phyloP scores from a whole-genome alignment of 2,329 filamentous ascomycete species.

The Epichloe festucae region DNA sequence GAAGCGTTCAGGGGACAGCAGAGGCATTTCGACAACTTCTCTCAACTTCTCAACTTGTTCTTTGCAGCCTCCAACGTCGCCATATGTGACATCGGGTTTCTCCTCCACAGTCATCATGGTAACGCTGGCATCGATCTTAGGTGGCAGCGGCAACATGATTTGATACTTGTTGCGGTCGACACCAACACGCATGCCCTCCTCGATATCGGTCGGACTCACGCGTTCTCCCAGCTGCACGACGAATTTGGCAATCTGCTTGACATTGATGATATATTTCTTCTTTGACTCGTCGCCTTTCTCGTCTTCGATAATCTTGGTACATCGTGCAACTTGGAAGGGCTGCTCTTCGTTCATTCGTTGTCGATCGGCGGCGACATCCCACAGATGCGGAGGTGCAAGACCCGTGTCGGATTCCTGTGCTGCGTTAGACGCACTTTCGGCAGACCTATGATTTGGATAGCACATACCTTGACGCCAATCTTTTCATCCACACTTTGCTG shows the following conservation, averaged over 20 bases:
- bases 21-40: constrained; percentile 96
- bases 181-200: constrained; percentile 97
- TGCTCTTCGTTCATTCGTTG: constrained; percentile 99
- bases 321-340: constrained; percentile 89
- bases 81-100: constrained; percentile 98
- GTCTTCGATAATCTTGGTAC: constrained; percentile 97
- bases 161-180: constrained; percentile 99
- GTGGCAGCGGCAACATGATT: constrained; percentile 87
- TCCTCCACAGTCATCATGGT: constrained; percentile 99
- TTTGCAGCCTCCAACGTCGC: constrained; percentile 97
- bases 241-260: constrained; percentile 99
- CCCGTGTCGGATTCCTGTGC: constrained; percentile 93
- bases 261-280: constrained; percentile 99
- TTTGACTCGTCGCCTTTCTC: constrained; percentile 88
- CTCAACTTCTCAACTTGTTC: constrained; percentile 98
- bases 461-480: constrained; percentile 66
- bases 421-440: constrained; percentile 10
- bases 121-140: constrained; percentile 97
- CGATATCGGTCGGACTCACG: constrained; percentile 95
- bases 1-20: constrained; percentile 91
- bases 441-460: background rate
- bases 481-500: constrained; percentile 98
- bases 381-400: constrained; percentile 93
- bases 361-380: constrained; percentile 94
- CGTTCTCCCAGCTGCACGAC: constrained; percentile 95